These are phyloP conservation scores for Colletotrichum sublineola DNA, from an alignment of 2,329 filamentous ascomycete species.

Conservation along the genomic window DNA sequence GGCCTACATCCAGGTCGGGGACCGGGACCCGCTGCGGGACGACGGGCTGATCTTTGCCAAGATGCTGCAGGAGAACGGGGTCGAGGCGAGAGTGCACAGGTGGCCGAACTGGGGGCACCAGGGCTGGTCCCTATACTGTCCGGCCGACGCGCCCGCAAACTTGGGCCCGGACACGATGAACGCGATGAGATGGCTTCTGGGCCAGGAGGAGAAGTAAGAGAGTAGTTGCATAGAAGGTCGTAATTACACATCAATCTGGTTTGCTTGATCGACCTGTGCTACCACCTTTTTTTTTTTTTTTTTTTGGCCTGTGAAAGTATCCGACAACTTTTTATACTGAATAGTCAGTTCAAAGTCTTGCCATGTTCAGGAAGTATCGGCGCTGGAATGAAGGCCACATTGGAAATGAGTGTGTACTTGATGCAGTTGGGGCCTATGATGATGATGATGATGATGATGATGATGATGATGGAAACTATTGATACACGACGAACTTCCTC, in stretches of 20 bases:
- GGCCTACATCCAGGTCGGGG: constrained; percentile 64
- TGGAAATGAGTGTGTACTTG: neutral
- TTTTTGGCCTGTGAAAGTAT: too few species aligned
- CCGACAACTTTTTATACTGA: too few species aligned
- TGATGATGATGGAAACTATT: neutral
- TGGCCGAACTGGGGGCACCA: constrained; percentile 35
- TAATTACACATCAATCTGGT: neutral
- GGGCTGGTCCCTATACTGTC: constrained; percentile 24
- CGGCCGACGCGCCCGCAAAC: neutral
- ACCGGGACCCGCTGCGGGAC: constrained; percentile 64
- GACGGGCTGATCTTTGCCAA: constrained; percentile 66
- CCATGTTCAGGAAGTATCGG: neutral
- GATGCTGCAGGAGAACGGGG: constrained; percentile 58
- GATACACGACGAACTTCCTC: neutral
- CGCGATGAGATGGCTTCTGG: constrained; percentile 32
- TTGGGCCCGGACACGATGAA: constrained; percentile 31
- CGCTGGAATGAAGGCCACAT: neutral
- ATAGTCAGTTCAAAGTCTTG: neutral
- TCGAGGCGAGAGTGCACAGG: constrained; percentile 58
- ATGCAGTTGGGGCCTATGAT: too few species aligned
- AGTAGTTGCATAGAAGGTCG: neutral
- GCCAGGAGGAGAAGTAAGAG: neutral
- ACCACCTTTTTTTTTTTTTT: too few species aligned
- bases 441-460: neutral
- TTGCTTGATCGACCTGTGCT: too few species aligned